Evolutionary conservation across 2,329 filamentous ascomycete genomes (phyloP).

Genomic region (Chaetomiaceae sp.): DNA sequence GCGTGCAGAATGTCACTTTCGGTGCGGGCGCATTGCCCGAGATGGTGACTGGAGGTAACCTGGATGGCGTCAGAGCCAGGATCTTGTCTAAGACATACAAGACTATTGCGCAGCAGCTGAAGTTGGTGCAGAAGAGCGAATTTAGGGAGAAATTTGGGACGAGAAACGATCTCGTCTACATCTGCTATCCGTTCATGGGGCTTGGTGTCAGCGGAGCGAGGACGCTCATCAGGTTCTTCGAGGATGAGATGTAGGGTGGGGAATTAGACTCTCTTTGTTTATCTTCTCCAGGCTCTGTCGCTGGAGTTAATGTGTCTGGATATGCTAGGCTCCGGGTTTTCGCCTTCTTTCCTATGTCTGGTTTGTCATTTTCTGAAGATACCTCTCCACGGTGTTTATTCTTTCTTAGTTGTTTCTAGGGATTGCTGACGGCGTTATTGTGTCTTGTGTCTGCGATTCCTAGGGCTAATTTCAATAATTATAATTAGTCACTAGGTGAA

Average conservation of each 20-base stretch:
- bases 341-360: no score
- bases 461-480: no score
- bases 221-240: constrained; percentile 87
- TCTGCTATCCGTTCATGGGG: constrained; percentile 84
- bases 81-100: constrained; percentile 80
- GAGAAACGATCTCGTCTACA: constrained; percentile 77
- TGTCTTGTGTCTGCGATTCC: no score
- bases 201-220: constrained; percentile 76
- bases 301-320: no score
- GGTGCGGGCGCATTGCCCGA: constrained; percentile 74
- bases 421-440: no score
- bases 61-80: constrained; percentile 74
- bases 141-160: constrained; percentile 90
- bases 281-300: no score
- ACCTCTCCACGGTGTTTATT: no score
- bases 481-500: no score
- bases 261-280: no score
- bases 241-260: constrained; percentile 49
- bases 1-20: constrained; percentile 71
- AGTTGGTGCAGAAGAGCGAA: constrained; percentile 77
- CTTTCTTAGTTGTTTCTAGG: no score
- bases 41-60: constrained; percentile 73
- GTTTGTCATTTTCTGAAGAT: no score
- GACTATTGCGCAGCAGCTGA: constrained; percentile 75
- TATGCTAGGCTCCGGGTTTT: no score